Conservation (phyloP, 1,139 yeast genomes). For the Kazachstania sp. region DNA sequence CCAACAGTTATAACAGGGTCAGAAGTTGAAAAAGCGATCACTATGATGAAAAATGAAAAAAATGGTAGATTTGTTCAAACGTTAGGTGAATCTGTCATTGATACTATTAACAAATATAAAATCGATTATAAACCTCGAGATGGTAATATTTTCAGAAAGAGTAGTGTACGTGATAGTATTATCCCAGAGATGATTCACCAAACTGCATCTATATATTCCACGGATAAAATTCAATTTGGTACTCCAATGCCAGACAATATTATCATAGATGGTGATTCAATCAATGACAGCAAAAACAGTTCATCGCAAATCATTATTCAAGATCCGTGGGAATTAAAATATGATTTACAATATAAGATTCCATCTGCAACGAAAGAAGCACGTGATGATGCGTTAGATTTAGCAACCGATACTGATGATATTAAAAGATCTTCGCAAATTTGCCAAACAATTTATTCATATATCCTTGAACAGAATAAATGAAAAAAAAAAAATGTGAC, state of each 20-base stretch:
- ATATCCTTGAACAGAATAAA: background rate
- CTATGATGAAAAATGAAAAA: conserved; percentile 13
- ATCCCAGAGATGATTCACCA: conserved; percentile 13
- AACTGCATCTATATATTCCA: conserved; percentile 1
- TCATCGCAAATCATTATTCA: background rate
- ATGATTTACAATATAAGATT: background rate
- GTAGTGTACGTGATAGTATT: conserved; percentile 15
- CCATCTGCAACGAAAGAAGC: background rate
- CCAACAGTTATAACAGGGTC: conserved; percentile 19
- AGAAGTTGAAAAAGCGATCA: conserved; percentile 17
- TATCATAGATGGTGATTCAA: background rate
- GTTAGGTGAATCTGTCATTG: conserved; percentile 20
- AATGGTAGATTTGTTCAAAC: background rate
- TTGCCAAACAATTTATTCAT: background rate
- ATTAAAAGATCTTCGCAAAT: background rate
- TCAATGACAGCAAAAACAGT: background rate
- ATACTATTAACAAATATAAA: conserved; percentile 21
- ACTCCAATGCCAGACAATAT: background rate
- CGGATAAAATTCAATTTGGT: conserved; percentile 5
- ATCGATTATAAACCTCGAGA: conserved; percentile 10
- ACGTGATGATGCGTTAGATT: background rate
- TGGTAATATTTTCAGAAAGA: conserved; percentile 22
- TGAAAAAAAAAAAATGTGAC: too few species aligned
- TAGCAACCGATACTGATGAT: background rate
- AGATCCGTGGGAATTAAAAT: background rate